Evolutionary conservation across 2,329 filamentous ascomycete genomes (phyloP), one percentile per base, ranked within the genome.

Genomic region (Penicillium brasilianum): DNA sequence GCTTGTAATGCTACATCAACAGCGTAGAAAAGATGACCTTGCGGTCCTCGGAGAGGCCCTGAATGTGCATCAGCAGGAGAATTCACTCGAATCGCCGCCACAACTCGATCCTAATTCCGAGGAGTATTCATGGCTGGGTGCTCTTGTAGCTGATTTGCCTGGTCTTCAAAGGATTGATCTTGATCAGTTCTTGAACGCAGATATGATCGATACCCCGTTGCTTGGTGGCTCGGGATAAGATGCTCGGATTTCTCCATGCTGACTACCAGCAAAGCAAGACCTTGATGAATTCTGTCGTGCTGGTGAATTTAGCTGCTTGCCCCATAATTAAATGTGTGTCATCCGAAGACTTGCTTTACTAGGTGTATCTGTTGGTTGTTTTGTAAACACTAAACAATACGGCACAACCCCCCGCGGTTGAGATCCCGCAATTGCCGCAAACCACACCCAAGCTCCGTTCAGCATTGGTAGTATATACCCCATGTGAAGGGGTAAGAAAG

Each of bases 1-100:
- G 1, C 75, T 87, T 1, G 76, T 86, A 0, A 71, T 80, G 0
- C 72, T 86, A n/a, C 82, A 85, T 28, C 81, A 84, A 44, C 61
- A 67, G 56, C 76, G 79, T 5, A 80, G 82, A 43, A 77, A 80
- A 52, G 78, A 80, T 16, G 73, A 76, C 41, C 59, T 71, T 51
- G 60, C 53, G 4, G 62, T 68, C 1, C 60, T 69, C n/a, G 66
- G 67, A 2, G 70, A 77, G 6, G 70, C 78, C 0, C 63, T 80
- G 0, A 70, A 73, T 28, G 59, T 58, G 0, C 72, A 74, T 28
- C 70, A 46, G 11, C 43, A 60, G 20, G 56, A 57, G 16, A 32
- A 18, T 14, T 57, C 50, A n/a, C 11, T 61, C 30, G 61, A 55
- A 53, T 56, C 25, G 62, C 60, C 50, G 2, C 43, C 49, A 25